Percentiles rank a stretch among this genome's conserved stretches.
Evolutionary conservation across 257 asterid genomes (phyloP).

Genomic region (Fraxinus excelsior): DNA sequence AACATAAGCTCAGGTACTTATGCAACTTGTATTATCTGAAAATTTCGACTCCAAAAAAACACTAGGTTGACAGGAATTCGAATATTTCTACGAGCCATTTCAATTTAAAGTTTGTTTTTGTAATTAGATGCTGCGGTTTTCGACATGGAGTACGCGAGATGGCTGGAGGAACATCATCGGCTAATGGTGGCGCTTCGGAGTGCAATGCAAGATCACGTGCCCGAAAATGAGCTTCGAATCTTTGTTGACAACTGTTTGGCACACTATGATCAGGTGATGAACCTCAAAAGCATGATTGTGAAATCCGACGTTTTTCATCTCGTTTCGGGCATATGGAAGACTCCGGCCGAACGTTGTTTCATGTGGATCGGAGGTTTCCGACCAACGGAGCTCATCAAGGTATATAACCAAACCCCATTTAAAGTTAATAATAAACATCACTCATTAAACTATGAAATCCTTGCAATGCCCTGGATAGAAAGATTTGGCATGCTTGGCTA

Average conservation of each 20-base stretch:
- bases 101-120: not conserved
- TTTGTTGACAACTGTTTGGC: slow-evolving; percentile 60
- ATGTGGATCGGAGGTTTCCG: slow-evolving; percentile 68
- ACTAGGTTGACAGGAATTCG: not conserved
- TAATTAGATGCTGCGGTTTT: slow-evolving; percentile 57
- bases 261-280: slow-evolving; percentile 62
- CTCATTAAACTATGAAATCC: not conserved
- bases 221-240: slow-evolving; percentile 67
- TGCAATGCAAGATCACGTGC: slow-evolving; percentile 60
- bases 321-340: slow-evolving; percentile 57
- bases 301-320: slow-evolving; percentile 66
- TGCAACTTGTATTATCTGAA: not conserved
- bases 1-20: slow-evolving; percentile 60
- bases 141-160: slow-evolving; percentile 77
- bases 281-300: slow-evolving; percentile 56
- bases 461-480: not conserved
- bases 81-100: not conserved
- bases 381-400: slow-evolving; percentile 61
- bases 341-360: slow-evolving; percentile 68
- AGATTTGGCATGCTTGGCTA: not conserved
- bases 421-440: not conserved
- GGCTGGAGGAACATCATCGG: slow-evolving; percentile 84
- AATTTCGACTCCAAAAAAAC: not conserved
- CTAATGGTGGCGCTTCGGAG: slow-evolving; percentile 67
- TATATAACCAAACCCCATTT: slow-evolving; percentile 12